Evolutionary conservation across 768 basidiomycete species (phyloP).

Genomic region (Fibroporia radiculosa): DNA sequence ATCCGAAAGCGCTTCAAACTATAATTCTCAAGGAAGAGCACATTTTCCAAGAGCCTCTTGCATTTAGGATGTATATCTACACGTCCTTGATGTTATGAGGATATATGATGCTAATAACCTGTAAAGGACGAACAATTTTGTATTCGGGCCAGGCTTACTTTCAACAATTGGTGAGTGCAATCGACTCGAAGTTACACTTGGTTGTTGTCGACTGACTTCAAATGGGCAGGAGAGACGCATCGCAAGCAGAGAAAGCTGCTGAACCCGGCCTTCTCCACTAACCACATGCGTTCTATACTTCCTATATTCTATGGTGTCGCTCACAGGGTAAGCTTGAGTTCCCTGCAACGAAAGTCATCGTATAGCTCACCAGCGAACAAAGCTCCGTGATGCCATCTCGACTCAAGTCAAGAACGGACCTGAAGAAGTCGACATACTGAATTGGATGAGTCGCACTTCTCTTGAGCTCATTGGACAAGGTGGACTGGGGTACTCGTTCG

Average conservation of each 20-base stretch:
- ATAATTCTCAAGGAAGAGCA: constrained; percentile 13
- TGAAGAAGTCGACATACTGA: constrained; percentile 6
- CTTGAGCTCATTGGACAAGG: constrained; percentile 20
- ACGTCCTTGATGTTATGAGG: background rate
- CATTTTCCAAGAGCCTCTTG: constrained; percentile 5
- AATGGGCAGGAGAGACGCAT: constrained; percentile 19
- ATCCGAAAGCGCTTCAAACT: constrained; percentile 12
- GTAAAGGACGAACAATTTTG: constrained; percentile 10
- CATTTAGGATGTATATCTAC: constrained; percentile 10
- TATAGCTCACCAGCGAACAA: background rate
- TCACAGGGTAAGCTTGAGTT: constrained; percentile 10
- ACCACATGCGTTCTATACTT: constrained; percentile 17
- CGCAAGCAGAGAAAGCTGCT: constrained; percentile 22
- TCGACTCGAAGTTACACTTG: background rate
- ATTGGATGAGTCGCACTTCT: constrained; percentile 16
- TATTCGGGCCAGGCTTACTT: constrained; percentile 18
- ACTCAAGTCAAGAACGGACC: background rate
- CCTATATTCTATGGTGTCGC: constrained; percentile 18
- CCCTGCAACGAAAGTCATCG: background rate
- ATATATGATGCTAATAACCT: background rate
- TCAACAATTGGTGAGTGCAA: constrained; percentile 14
- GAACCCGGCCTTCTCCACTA: constrained; percentile 21
- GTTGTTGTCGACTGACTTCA: background rate
- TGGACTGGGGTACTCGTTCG: constrained; percentile 18
- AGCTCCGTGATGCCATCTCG: constrained; percentile 15